Base-by-base conservation (phyloP, 345 rosid species). In the Arabidopsis suecica region DNA sequence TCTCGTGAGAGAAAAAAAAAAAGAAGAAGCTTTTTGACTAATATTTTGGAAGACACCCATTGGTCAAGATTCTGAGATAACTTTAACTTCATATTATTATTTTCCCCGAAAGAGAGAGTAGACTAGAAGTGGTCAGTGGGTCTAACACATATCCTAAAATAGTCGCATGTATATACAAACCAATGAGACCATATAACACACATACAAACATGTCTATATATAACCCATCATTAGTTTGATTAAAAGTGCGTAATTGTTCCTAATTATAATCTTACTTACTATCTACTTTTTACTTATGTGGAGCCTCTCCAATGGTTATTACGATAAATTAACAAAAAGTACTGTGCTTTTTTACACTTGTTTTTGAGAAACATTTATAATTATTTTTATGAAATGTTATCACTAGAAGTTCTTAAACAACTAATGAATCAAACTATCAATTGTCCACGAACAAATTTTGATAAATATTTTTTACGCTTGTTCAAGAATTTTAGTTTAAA, bases 191-290 rank as follows among this genome's bases (percentile, higher is more conserved):
- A 72, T 72, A 30, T 61, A 50, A 61, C 37, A 51, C 40, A 53
- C 0, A 53, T 20, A 45, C 3, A 56, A 22, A 25, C 65, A 65
- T 45, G 9, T 74, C 30, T 74, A 10, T 65, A 65, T 55, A 32
- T 10, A 12, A 22, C 22, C 69, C 44, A 69, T 69, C 60, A 76
- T 69, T 69, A 69, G 58, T 45, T 62, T 55, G 54, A 54, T 69
- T 62, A 62, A 69, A 69, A 69, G 80, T 70, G 65, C 12, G 65
- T 69, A 69, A 76, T 55, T 69, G 58, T 76, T 69, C 49, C 60
- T 62, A 76, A 76, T 76, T 50, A 45, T 25, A 56, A 18, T 44
- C 56, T 68, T 44, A 76, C 33, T 44, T 64, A 61, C 49, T 3
- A 16, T 6, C 22, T 32, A 33, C 51, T 25, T 76, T 69, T 62